A percentile compares a stretch with the other conserved stretches of the same genome.
Evolutionary conservation across 495 filamentous ascomycete species (phyloP).

Genomic region (Geopyxis carbonaria): DNA sequence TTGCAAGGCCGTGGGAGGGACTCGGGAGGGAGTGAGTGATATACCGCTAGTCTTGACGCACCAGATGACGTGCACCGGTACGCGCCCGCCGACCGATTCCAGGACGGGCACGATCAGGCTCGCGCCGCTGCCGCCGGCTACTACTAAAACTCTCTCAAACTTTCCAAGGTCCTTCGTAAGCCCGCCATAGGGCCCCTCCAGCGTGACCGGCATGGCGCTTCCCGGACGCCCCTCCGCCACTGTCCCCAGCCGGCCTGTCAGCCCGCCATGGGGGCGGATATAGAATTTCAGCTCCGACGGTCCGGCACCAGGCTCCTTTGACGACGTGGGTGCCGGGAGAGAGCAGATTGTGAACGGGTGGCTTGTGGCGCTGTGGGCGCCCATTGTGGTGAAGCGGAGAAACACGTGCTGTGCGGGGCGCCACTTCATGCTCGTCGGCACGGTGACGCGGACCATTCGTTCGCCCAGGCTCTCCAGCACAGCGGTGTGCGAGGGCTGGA

Average conservation of each 20-base stretch:
- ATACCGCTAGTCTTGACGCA: constrained; percentile 4
- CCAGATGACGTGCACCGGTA: constrained; percentile 12
- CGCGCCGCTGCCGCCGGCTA: constrained; percentile 36
- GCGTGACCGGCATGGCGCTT: constrained; percentile 24
- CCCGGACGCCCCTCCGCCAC: constrained; percentile 25
- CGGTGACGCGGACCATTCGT: constrained; percentile 30
- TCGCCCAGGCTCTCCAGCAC: constrained; percentile 29
- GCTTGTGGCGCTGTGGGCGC: constrained; percentile 29
- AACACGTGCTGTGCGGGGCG: constrained; percentile 35
- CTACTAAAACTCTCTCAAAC: constrained; percentile 28
- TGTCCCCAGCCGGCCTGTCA: constrained; percentile 30
- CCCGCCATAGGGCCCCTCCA: constrained; percentile 39
- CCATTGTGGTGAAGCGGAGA: constrained; percentile 31
- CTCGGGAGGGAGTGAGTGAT: constrained; percentile 7
- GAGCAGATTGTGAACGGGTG: constrained; percentile 40
- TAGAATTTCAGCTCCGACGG: constrained; percentile 30
- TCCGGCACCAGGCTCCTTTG: constrained; percentile 10
- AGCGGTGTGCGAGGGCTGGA: constrained; percentile 31
- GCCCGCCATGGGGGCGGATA: constrained; percentile 29
- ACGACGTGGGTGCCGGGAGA: no score
- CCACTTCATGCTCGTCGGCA: constrained; percentile 34
- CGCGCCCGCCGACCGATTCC: constrained; percentile 12
- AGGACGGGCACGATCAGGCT: constrained; percentile 33
- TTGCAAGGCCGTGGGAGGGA: no score
- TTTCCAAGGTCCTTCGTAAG: constrained; percentile 20